Base-by-base conservation (phyloP, 2,329 filamentous ascomycete species). In the Tolypocladium capitatum region DNA sequence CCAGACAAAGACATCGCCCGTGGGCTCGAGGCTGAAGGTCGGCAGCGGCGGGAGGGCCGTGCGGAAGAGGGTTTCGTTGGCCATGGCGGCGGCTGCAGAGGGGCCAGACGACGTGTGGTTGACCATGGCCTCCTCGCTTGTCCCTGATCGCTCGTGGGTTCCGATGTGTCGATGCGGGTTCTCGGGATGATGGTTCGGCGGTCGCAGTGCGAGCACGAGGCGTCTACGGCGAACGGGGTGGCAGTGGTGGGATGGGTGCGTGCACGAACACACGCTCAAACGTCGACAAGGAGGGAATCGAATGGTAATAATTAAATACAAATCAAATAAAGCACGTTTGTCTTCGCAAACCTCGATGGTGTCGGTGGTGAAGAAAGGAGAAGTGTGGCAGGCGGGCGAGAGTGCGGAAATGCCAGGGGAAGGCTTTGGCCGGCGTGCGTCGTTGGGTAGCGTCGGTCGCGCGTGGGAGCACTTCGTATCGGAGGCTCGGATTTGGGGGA, bases 31-130 rank as follows among this genome's bases (percentile, higher is more conserved):
- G 24, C 79, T 80, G 71, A 94, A 96, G n/a, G 76, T 68, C 44
- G 92, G 91, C 41, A 97, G 81, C 46, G 90, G 86, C 56, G 91
- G 90, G 46, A 97, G 77, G 43, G 60, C 55, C 47, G 63, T 60
- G 59, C 81, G 79, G 67, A 73, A 73, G 55, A 77, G 63, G 18
- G 75, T 75, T 48, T 70, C 63, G 62, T 80, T 82, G 60, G 64
- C 63, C 69, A 74, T 73, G 58, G 56, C 58, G 58, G 62, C 55
- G 52, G 60, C 56, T 49, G 59, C 55, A 47, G 57, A 55, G 46
- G 57, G 53, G 47, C 47, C 45, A 43, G 56, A 52, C 41, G 56
- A 52, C 41, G 64, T 62, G 52, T 64, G 57, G 61, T 69, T 69
- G 53, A 64, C 65, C 69, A 71, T 72, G 60, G 40, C 47, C 31